Evolutionary conservation across 2,329 filamentous ascomycete species (phyloP).

Genomic region (Penicillium sp.): DNA sequence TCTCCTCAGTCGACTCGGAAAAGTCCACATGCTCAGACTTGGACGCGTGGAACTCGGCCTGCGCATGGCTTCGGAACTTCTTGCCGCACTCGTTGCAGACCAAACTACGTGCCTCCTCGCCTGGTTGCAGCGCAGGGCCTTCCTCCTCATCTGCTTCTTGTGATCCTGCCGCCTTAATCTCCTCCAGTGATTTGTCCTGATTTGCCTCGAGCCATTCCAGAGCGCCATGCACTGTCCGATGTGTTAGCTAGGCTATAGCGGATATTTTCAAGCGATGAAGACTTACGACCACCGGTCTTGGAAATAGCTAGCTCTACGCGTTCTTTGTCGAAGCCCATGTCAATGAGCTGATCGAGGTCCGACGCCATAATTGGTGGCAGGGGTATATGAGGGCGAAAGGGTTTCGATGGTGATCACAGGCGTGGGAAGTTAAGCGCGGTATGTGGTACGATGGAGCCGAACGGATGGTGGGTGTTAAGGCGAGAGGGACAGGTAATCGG

Average conservation of each 20-base stretch:
- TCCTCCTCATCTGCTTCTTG: slow-evolving; percentile 54
- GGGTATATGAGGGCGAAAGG: not conserved
- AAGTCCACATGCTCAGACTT: slow-evolving; percentile 94
- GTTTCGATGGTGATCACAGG: not conserved
- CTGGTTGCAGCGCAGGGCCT: slow-evolving; percentile 67
- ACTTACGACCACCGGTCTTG: slow-evolving; percentile 75
- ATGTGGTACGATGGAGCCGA: not conserved
- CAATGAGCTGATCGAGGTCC: slow-evolving; percentile 62
- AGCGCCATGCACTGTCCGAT: slow-evolving; percentile 71
- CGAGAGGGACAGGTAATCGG: slow-evolving; percentile 3
- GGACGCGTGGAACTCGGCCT: slow-evolving; percentile 86
- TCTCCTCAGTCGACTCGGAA: slow-evolving; percentile 86
- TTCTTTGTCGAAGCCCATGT: slow-evolving; percentile 78
- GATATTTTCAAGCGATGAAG: not conserved
- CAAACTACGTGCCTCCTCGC: slow-evolving; percentile 73
- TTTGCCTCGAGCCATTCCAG: slow-evolving; percentile 94
- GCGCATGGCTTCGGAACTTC: slow-evolving; percentile 75
- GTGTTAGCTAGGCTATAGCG: slow-evolving; percentile 11
- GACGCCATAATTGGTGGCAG: slow-evolving; percentile 37
- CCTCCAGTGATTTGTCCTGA: slow-evolving; percentile 81
- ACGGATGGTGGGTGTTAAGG: not conserved
- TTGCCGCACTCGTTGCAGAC: slow-evolving; percentile 95
- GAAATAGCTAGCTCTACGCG: slow-evolving; percentile 81
- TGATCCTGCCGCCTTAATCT: slow-evolving; percentile 64
- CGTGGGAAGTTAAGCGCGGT: not conserved